phyloP scores from a whole-genome alignment of 495 filamentous ascomycete species.

The Aspergillus baeticus region DNA sequence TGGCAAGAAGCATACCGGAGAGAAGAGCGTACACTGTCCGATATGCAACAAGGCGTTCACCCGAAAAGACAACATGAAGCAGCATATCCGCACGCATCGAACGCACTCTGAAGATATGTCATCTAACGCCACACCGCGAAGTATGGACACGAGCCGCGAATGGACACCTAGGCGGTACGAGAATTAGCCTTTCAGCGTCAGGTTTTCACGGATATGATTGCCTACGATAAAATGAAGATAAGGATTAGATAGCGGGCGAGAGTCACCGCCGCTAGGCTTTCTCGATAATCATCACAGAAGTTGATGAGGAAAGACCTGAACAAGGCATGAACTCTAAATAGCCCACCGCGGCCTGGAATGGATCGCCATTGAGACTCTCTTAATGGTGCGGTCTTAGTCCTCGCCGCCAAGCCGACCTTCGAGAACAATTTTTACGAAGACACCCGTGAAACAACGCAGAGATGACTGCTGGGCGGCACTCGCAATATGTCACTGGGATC shows the following conservation, averaged over 20 bases:
- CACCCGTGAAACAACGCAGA: not conserved
- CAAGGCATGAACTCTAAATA: not conserved
- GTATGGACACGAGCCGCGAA: conserved; percentile 19
- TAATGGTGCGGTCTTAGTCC: not conserved
- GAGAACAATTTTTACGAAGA: conserved; percentile 8
- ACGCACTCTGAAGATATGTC: conserved; percentile 40
- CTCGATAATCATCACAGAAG: not conserved
- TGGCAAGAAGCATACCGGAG: conserved; percentile 93
- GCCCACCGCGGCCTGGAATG: not conserved
- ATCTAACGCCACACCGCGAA: conserved; percentile 24
- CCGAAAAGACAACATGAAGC: conserved; percentile 97
- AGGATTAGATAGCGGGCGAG: conserved; percentile 5
- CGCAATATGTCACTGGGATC: conserved; percentile 1
- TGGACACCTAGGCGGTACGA: conserved; percentile 18
- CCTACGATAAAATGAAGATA: conserved; percentile 10
- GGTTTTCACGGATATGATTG: conserved; percentile 14
- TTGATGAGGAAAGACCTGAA: not conserved
- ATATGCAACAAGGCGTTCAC: conserved; percentile 94
- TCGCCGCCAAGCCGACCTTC: not conserved
- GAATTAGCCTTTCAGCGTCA: conserved; percentile 29
- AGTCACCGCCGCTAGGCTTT: conserved; percentile 8
- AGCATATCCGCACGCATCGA: conserved; percentile 85
- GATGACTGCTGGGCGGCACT: conserved; percentile 18
- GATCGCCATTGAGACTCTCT: not conserved
- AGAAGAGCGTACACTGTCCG: conserved; percentile 88